A percentile compares a stretch with the other conserved stretches of the same genome.
These are phyloP conservation scores for Trichoderma orchidacearum DNA, from an alignment of 495 filamentous ascomycete genomes.

Conservation along the genomic window DNA sequence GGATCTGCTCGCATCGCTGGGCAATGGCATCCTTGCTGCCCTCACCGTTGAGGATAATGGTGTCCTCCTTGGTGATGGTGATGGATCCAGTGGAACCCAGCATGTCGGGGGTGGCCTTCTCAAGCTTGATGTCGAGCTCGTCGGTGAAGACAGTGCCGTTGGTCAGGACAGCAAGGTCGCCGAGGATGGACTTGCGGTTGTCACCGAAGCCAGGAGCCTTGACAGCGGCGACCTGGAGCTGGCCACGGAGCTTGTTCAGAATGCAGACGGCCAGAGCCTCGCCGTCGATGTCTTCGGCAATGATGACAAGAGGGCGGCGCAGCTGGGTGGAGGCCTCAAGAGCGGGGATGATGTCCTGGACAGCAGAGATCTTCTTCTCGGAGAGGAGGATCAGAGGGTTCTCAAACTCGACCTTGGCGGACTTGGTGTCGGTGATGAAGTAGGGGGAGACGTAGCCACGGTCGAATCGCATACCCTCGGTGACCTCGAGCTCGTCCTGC, in stretches of 20 bases:
- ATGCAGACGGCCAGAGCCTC: slow-evolving; percentile 98
- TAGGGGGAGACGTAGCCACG: slow-evolving; percentile 96
- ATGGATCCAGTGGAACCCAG: slow-evolving; percentile 95
- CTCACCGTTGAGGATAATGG: slow-evolving; percentile 95
- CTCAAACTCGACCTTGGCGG: slow-evolving; percentile 98
- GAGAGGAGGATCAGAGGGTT: slow-evolving; percentile 96
- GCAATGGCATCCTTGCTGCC: slow-evolving; percentile 87
- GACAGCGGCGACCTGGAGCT: slow-evolving; percentile 95
- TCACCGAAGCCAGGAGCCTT: slow-evolving; percentile 99
- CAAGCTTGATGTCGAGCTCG: slow-evolving; percentile 96
- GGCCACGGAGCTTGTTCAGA: slow-evolving; percentile 98
- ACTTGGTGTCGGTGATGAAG: slow-evolving; percentile 98
- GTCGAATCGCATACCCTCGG: slow-evolving; percentile 99
- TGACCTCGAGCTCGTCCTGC: slow-evolving; percentile 94
- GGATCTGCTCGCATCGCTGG: slow-evolving; percentile 97
- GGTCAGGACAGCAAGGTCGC: slow-evolving; percentile 88
- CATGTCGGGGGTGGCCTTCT: slow-evolving; percentile 91
- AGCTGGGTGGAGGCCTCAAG: slow-evolving; percentile 92
- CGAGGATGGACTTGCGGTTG: slow-evolving; percentile 99
- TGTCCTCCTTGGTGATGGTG: slow-evolving; percentile 99
- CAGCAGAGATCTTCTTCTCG: slow-evolving; percentile 99
- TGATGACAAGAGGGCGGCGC: slow-evolving; percentile 92
- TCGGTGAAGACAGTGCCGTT: slow-evolving; percentile 96
- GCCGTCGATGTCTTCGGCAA: slow-evolving; percentile 97
- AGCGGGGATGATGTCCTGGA: slow-evolving; percentile 95